Percentiles rank a stretch among this genome's conserved stretches.
These are phyloP conservation scores for Tetracladium maxilliforme DNA, from an alignment of 2,329 filamentous ascomycete genomes.

Conservation along the genomic window DNA sequence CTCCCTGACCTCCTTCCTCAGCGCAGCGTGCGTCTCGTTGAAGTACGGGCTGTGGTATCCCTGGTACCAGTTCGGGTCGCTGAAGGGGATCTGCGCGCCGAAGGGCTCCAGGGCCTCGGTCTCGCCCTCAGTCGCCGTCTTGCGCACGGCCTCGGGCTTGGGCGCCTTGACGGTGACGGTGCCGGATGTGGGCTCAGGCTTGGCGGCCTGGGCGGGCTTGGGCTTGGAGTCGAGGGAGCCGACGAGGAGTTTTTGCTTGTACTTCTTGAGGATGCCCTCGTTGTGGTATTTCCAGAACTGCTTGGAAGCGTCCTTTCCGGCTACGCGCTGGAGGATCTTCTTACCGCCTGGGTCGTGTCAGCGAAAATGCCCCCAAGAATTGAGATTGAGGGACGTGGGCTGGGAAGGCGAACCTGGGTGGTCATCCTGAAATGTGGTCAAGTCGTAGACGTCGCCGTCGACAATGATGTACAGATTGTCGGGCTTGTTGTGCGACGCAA, in stretches of 20 bases:
- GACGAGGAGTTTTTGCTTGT: slow-evolving; percentile 41
- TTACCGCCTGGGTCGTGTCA: slow-evolving; percentile 28
- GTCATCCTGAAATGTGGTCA: slow-evolving; percentile 78
- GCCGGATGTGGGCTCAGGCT: slow-evolving; percentile 41
- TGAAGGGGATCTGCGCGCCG: slow-evolving; percentile 79
- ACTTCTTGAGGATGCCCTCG: slow-evolving; percentile 30
- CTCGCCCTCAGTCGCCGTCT: slow-evolving; percentile 30
- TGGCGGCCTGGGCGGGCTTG: slow-evolving; percentile 33
- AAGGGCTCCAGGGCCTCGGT: slow-evolving; percentile 69
- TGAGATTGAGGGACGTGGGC: slow-evolving; percentile 1
- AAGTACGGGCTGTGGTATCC: slow-evolving; percentile 95
- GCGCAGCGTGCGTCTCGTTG: slow-evolving; percentile 83
- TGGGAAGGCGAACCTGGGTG: slow-evolving; percentile 54
- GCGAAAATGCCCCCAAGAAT: slow-evolving; percentile 17
- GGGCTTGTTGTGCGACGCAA: slow-evolving; percentile 81
- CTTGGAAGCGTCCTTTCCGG: slow-evolving; percentile 9
- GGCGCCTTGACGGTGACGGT: slow-evolving; percentile 32
- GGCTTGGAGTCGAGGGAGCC: slow-evolving; percentile 80
- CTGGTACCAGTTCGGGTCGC: slow-evolving; percentile 90
- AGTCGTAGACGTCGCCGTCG: slow-evolving; percentile 89
- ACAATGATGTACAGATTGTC: slow-evolving; percentile 80
- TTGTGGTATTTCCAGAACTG: slow-evolving; percentile 19
- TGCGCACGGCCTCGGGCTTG: slow-evolving; percentile 17
- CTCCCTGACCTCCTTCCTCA: slow-evolving; percentile 79
- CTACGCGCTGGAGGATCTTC: slow-evolving; percentile 14